Conservation (phyloP, 1,139 yeast genomes). For the Kodamaea sp. region DNA sequence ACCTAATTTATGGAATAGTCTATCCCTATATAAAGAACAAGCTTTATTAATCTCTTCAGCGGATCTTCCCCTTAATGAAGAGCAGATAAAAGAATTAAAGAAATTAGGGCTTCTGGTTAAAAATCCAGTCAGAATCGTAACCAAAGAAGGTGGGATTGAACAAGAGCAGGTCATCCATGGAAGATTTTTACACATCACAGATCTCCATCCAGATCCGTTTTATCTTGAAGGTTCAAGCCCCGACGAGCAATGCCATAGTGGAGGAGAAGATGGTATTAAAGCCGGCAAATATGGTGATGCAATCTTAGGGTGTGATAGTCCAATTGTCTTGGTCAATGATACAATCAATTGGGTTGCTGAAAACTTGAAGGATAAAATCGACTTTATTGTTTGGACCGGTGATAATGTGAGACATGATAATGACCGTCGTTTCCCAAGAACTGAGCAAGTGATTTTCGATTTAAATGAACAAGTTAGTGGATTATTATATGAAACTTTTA, state of each 20-base stretch:
- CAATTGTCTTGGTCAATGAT: slow-evolving; percentile 54
- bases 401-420: slow-evolving; percentile 85
- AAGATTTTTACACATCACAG: slow-evolving; percentile 78
- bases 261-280: slow-evolving; percentile 24
- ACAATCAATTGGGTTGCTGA: slow-evolving; percentile 65
- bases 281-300: slow-evolving; percentile 78
- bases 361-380: slow-evolving; percentile 69
- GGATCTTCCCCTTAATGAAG: background rate
- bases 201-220: slow-evolving; percentile 79
- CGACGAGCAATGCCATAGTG: slow-evolving; percentile 57
- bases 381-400: slow-evolving; percentile 88
- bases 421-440: slow-evolving; percentile 69
- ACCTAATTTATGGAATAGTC: no score
- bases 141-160: slow-evolving; percentile 19
- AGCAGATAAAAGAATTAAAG: slow-evolving; percentile 9
- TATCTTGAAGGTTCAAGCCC: slow-evolving; percentile 52
- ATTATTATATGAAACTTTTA: slow-evolving; percentile 49
- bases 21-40: no score
- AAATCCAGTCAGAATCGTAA: slow-evolving; percentile 25
- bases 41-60: no score
- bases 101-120: slow-evolving; percentile 34
- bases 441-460: slow-evolving; percentile 64
- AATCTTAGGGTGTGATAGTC: slow-evolving; percentile 68
- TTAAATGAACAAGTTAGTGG: slow-evolving; percentile 62
- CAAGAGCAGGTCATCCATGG: slow-evolving; percentile 48